Evolutionary conservation across 805 yeast species (phyloP).

Genomic region (Wickerhamiella kurtzmanii): DNA sequence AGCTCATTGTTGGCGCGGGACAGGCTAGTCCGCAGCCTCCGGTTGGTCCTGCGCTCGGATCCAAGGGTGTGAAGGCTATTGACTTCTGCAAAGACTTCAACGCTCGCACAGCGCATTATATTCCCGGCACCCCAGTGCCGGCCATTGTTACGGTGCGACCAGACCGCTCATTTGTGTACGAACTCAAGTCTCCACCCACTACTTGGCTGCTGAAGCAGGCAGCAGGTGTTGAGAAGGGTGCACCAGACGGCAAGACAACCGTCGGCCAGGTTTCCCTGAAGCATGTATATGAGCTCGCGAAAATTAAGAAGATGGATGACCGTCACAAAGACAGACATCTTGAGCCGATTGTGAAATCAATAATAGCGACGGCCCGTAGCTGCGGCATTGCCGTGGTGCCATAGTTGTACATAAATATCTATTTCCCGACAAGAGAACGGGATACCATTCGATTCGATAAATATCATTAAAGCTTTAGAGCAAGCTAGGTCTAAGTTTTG

Average conservation of each 20-base stretch:
- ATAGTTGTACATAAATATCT: no score
- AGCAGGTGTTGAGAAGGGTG: conserved; percentile 68
- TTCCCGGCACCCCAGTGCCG: conserved; percentile 84
- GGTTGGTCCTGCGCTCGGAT: conserved; percentile 96
- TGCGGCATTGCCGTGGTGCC: conserved; percentile 76
- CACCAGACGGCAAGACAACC: conserved; percentile 35
- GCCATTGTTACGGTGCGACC: conserved; percentile 74
- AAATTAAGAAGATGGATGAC: conserved; percentile 75
- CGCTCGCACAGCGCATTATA: conserved; percentile 82
- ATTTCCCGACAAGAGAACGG: no score
- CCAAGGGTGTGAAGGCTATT: conserved; percentile 96
- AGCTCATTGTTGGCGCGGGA: conserved; percentile 90
- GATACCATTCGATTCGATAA: neutral
- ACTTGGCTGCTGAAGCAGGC: conserved; percentile 74
- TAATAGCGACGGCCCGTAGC: conserved; percentile 78
- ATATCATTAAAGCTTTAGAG: neutral
- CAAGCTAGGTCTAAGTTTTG: neutral
- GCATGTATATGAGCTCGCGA: conserved; percentile 89
- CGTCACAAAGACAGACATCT: conserved; percentile 58
- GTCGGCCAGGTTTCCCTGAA: conserved; percentile 66
- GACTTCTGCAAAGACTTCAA: conserved; percentile 97
- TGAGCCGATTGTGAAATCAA: conserved; percentile 65
- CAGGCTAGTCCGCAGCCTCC: conserved; percentile 98
- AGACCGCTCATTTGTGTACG: conserved; percentile 81
- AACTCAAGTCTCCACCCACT: conserved; percentile 82